phyloP scores from a whole-genome alignment of 176 grass and related monocot species.

The Oryza meridionalis region DNA sequence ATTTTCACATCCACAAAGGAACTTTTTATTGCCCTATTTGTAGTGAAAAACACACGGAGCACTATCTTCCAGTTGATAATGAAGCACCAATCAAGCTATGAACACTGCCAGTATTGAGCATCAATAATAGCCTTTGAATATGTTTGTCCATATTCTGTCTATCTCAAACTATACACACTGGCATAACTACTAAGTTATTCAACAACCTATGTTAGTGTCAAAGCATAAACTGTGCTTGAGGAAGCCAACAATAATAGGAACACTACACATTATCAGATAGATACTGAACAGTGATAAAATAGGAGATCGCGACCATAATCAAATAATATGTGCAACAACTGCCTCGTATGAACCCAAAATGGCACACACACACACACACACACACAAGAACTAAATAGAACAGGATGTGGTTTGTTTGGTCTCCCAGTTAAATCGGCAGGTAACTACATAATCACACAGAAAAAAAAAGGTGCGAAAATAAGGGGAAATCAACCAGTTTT shows the following conservation, averaged over 20 bases:
- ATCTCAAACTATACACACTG: slow-evolving; percentile 11
- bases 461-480: not conserved
- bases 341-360: not conserved
- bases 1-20: not conserved
- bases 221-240: not conserved
- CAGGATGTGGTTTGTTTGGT: not conserved
- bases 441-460: slow-evolving; percentile 12
- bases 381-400: not conserved
- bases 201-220: slow-evolving; percentile 3
- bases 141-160: not conserved
- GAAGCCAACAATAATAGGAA: slow-evolving; percentile 1
- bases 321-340: not conserved
- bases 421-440: not conserved
- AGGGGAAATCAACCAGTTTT: not conserved
- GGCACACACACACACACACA: not conserved
- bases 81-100: slow-evolving; percentile 6
- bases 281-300: slow-evolving; percentile 18
- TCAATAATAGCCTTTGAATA: not conserved
- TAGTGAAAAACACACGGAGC: slow-evolving; percentile 26
- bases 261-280: not conserved
- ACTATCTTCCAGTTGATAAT: slow-evolving; percentile 25
- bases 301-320: not conserved
- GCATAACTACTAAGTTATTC: slow-evolving; percentile 25
- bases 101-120: not conserved
- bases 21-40: slow-evolving; percentile 5